Evolutionary conservation across 768 basidiomycete genomes (phyloP).

Genomic region (Suillus tomentosus): DNA sequence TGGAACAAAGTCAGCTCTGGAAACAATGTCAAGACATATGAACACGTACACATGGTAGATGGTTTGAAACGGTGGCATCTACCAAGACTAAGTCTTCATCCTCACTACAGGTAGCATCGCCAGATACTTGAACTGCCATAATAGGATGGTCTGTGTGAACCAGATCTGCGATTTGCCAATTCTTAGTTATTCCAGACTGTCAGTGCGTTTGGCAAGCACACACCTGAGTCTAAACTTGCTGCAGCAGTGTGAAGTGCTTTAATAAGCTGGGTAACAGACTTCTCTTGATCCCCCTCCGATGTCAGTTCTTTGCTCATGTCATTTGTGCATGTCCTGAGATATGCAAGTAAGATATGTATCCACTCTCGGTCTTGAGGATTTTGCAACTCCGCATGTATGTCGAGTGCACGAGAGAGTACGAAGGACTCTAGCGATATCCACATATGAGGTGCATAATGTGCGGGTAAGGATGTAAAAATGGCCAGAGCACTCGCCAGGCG

Average conservation of each 20-base stretch:
- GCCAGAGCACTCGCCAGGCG: constrained; percentile 62
- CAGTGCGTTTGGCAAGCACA: constrained; percentile 15
- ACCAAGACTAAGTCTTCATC: constrained; percentile 68
- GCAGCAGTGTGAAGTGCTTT: constrained; percentile 50
- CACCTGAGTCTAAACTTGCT: constrained; percentile 57
- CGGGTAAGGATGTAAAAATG: constrained; percentile 79
- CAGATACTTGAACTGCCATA: constrained; percentile 52
- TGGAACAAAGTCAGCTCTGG: constrained; percentile 15
- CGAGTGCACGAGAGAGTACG: constrained; percentile 75
- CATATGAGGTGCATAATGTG: constrained; percentile 79
- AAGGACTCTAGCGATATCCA: constrained; percentile 82
- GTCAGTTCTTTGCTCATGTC: constrained; percentile 54
- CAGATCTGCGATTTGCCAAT: constrained; percentile 51
- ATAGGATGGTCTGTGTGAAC: constrained; percentile 70
- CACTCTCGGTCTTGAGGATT: constrained; percentile 73
- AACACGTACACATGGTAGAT: constrained; percentile 71
- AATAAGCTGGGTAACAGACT: constrained; percentile 56
- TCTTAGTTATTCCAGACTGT: constrained; percentile 13
- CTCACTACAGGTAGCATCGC: constrained; percentile 52
- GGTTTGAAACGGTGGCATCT: constrained; percentile 61
- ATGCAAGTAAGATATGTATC: constrained; percentile 77
- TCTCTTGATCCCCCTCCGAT: constrained; percentile 49
- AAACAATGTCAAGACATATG: background rate
- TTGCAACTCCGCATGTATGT: constrained; percentile 59
- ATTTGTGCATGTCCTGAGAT: constrained; percentile 68